Evolutionary conservation across 2,329 filamentous ascomycete genomes (phyloP).

Genomic region (Xylaria sp.): DNA sequence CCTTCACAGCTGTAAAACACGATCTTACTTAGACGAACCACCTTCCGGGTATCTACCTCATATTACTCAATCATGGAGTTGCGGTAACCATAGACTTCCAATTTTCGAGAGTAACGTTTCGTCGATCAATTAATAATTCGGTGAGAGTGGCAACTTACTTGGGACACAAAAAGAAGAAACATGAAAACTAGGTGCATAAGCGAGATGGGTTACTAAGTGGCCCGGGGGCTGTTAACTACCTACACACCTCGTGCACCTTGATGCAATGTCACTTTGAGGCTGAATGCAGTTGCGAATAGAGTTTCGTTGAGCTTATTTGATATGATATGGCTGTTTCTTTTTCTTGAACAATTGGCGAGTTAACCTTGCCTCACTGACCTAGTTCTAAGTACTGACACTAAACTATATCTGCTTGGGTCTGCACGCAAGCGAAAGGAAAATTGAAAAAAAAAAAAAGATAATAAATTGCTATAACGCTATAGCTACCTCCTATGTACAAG

Average conservation of each 20-base stretch:
- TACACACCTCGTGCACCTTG: not conserved
- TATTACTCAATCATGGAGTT: no score
- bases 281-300: not conserved
- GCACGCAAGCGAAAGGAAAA: not conserved
- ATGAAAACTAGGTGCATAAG: no score
- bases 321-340: not conserved
- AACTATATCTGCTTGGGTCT: not conserved
- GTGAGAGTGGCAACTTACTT: constrained; percentile 10
- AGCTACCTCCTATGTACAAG: not conserved
- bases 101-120: not conserved
- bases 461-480: not conserved
- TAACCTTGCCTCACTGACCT: not conserved
- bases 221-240: not conserved
- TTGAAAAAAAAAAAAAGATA: not conserved
- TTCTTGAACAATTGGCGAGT: not conserved
- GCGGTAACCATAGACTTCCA: no score
- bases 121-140: not conserved
- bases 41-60: no score
- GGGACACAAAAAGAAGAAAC: not conserved
- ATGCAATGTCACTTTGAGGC: not conserved
- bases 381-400: not conserved
- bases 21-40: no score
- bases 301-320: not conserved
- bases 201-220: not conserved
- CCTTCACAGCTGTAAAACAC: not conserved